A percentile compares a stretch with the other conserved stretches of the same genome.
Evolutionary conservation across 768 basidiomycete genomes (phyloP).

Genomic region (Mrakia gelida): DNA sequence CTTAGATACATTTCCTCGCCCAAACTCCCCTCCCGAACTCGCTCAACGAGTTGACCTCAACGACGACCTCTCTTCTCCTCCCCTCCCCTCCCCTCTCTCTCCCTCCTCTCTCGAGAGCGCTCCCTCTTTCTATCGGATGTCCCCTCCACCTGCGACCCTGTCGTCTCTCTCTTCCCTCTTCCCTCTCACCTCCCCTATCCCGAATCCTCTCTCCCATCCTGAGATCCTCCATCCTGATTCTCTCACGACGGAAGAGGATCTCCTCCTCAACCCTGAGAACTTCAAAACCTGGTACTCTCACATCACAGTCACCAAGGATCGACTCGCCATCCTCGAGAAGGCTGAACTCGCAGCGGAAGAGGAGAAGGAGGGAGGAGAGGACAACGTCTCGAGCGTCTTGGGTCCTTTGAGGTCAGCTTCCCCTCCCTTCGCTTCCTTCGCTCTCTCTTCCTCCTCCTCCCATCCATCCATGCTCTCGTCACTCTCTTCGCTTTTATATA

Average conservation of each 20-base stretch:
- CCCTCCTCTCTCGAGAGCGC: not conserved
- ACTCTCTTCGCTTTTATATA: not conserved
- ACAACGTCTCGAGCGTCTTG: not conserved
- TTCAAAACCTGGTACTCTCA: constrained; percentile 92
- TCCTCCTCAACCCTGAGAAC: constrained; percentile 81
- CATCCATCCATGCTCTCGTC: not conserved
- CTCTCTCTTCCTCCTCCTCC: constrained; percentile 40
- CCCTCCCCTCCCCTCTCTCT: not conserved
- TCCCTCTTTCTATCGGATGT: not conserved
- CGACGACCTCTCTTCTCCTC: not conserved
- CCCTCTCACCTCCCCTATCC: constrained; percentile 79
- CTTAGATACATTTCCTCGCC: too few relatives aligned
- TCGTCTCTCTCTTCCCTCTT: constrained; percentile 55
- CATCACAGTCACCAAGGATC: constrained; percentile 69
- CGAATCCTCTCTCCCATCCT: constrained; percentile 72
- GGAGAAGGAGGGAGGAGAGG: not conserved
- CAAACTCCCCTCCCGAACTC: too few relatives aligned
- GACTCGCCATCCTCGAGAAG: constrained; percentile 48
- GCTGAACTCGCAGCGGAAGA: constrained; percentile 52
- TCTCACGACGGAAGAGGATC: constrained; percentile 85
- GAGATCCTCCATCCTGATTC: constrained; percentile 70
- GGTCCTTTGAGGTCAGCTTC: constrained; percentile 22
- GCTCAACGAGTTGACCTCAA: too few relatives aligned
- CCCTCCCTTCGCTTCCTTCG: constrained; percentile 44
- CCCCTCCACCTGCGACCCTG: not conserved